These are phyloP conservation scores for Plantago rigida DNA, from an alignment of 305 asterid genomes.

Conservation along the genomic window DNA sequence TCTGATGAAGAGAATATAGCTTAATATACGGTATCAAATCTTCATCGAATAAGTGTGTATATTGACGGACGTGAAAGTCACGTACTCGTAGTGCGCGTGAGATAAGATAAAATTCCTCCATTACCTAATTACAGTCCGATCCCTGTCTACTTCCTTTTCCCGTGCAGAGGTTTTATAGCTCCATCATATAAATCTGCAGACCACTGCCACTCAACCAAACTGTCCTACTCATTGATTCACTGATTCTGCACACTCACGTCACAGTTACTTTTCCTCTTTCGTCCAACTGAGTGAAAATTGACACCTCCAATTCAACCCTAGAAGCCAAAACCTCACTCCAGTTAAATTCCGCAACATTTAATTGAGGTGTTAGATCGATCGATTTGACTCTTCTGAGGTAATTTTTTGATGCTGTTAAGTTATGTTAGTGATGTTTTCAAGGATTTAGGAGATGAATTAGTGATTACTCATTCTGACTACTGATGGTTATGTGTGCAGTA, in stretches of 20 bases:
- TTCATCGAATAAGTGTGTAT: too few species aligned
- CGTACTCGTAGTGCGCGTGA: too few species aligned
- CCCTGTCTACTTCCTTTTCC: not conserved
- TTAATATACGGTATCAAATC: too few species aligned
- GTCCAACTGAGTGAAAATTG: not conserved
- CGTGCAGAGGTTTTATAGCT: not conserved
- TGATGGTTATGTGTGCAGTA: conserved; percentile 21
- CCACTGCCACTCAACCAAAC: not conserved
- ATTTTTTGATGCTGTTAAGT: conserved; percentile 12
- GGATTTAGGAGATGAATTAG: conserved; percentile 14
- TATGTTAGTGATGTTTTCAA: conserved; percentile 2
- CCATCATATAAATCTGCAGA: too few species aligned
- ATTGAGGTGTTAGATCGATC: not conserved
- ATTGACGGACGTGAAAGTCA: too few species aligned
- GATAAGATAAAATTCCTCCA: too few species aligned
- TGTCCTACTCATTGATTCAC: not conserved
- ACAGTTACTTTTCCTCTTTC: not conserved
- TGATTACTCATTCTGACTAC: not conserved
- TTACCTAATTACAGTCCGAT: not conserved
- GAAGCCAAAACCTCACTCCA: not conserved
- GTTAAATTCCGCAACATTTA: not conserved
- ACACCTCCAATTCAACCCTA: not conserved
- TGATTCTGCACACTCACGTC: not conserved
- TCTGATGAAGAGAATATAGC: too few species aligned
- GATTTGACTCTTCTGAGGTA: not conserved